Conservation (phyloP, 352 stramenopile genomes). For the Pythium brachiatum region DNA sequence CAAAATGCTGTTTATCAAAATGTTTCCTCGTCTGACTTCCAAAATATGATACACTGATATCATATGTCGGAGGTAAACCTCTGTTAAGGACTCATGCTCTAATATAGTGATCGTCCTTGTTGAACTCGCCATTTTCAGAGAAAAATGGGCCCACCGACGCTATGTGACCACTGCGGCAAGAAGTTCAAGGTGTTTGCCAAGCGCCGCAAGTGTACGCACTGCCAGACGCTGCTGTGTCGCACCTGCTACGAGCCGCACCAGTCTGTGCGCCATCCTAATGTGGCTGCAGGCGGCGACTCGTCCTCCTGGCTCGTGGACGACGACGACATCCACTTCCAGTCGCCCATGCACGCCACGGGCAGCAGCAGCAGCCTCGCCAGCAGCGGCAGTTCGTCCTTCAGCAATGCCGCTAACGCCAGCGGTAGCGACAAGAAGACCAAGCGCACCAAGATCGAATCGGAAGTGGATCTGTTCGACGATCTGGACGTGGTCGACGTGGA, state of each 20-base stretch:
- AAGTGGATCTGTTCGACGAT: conserved; percentile 35
- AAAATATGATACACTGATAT: not conserved
- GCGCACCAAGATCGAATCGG: conserved; percentile 14
- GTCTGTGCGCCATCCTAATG: conserved; percentile 43
- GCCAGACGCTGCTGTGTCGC: conserved; percentile 56
- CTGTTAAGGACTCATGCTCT: not conserved
- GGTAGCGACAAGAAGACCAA: not conserved
- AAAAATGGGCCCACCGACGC: conserved; percentile 39
- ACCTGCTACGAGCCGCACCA: conserved; percentile 49
- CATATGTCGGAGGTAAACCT: not conserved
- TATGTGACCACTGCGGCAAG: conserved; percentile 64
- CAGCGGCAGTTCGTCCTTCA: conserved; percentile 18
- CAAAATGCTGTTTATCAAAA: not conserved
- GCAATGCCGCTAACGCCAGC: not conserved
- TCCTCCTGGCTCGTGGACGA: conserved; percentile 20
- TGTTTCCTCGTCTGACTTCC: not conserved
- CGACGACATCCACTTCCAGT: conserved; percentile 58
- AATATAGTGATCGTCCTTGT: not conserved
- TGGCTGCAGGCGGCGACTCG: not conserved
- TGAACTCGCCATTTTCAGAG: conserved; percentile 1
- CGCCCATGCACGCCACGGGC: conserved; percentile 27
- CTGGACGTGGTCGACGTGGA: conserved; percentile 29
- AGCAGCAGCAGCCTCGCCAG: conserved; percentile 1
- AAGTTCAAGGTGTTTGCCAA: conserved; percentile 76
- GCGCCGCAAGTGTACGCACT: conserved; percentile 72